Percentiles rank a stretch among this genome's conserved stretches.
Conservation (phyloP, 225 moss, liverwort and hornwort species). For the Polytrichum commune region DNA sequence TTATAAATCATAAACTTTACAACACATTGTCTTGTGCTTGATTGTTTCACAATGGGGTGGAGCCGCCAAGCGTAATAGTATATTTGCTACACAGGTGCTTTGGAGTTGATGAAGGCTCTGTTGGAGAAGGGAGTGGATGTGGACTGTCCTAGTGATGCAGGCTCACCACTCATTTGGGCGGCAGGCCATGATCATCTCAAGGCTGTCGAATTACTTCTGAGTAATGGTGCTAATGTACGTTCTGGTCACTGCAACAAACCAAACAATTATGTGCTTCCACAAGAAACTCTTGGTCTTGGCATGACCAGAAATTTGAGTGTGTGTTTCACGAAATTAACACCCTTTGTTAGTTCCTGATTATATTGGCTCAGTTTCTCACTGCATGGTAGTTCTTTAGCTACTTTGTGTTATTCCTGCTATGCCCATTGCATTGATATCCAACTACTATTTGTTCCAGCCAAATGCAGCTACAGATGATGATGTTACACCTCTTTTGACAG, state of each 20-base stretch:
- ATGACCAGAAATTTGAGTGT: too few relatives aligned
- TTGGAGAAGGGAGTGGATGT: conserved; percentile 81
- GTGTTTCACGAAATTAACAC: background rate
- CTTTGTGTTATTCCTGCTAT: conserved; percentile 5
- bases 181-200: conserved; percentile 83
- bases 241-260: background rate
- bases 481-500: conserved; percentile 87
- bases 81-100: conserved; percentile 43
- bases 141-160: conserved; percentile 75
- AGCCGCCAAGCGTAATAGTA: too few relatives aligned
- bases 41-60: too few relatives aligned
- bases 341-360: background rate
- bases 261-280: too few relatives aligned
- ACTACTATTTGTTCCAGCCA: conserved; percentile 30
- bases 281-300: too few relatives aligned
- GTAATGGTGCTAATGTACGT: conserved; percentile 75
- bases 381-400: background rate
- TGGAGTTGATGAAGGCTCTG: conserved; percentile 71
- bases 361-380: background rate
- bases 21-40: too few relatives aligned
- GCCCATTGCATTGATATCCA: conserved; percentile 18
- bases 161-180: conserved; percentile 94
- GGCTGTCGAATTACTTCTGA: conserved; percentile 70
- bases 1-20: too few relatives aligned
- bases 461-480: conserved; percentile 85